Conservation (phyloP, 2,329 filamentous ascomycete species). For the Phymatotrichopsis omnivora region DNA sequence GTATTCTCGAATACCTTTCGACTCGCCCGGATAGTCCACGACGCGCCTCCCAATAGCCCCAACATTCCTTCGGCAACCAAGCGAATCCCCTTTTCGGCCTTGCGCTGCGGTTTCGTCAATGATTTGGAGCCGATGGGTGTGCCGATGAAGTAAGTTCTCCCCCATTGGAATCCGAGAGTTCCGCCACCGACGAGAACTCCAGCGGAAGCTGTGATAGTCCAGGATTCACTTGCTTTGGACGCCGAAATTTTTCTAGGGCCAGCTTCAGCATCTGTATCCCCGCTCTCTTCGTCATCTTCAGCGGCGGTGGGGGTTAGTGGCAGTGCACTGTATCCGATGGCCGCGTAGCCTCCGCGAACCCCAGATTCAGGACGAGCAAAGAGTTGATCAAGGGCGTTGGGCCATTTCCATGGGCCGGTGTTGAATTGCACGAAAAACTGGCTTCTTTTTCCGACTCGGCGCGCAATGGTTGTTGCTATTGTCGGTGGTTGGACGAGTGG, state of each 20-base stretch:
- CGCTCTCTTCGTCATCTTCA: slow-evolving; percentile 5
- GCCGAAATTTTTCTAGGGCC: no score
- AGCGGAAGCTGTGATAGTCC: slow-evolving; percentile 9
- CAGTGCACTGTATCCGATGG: slow-evolving; percentile 19
- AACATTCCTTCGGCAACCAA: slow-evolving; percentile 12
- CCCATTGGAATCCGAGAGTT: slow-evolving; percentile 17
- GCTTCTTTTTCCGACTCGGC: slow-evolving; percentile 11
- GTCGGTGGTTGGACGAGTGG: slow-evolving; percentile 12
- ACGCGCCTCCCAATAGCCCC: neutral
- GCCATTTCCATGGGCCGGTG: slow-evolving; percentile 16
- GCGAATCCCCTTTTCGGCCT: slow-evolving; percentile 6
- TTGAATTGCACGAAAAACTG: slow-evolving; percentile 22
- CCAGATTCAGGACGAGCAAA: slow-evolving; percentile 7
- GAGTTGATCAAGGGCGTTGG: slow-evolving; percentile 7
- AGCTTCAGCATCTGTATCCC: neutral
- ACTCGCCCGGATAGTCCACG: slow-evolving; percentile 13
- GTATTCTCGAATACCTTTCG: slow-evolving; percentile 20
- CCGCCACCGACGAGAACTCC: slow-evolving; percentile 13
- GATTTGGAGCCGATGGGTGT: slow-evolving; percentile 12
- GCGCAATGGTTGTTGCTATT: slow-evolving; percentile 14
- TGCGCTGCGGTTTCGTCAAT: neutral
- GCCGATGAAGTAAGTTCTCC: slow-evolving; percentile 23
- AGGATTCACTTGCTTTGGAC: slow-evolving; percentile 20
- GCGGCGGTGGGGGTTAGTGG: neutral
- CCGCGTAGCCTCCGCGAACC: slow-evolving; percentile 7